These are phyloP conservation scores for Naganishia onofrii DNA, from an alignment of 768 basidiomycete species.

Conservation along the genomic window DNA sequence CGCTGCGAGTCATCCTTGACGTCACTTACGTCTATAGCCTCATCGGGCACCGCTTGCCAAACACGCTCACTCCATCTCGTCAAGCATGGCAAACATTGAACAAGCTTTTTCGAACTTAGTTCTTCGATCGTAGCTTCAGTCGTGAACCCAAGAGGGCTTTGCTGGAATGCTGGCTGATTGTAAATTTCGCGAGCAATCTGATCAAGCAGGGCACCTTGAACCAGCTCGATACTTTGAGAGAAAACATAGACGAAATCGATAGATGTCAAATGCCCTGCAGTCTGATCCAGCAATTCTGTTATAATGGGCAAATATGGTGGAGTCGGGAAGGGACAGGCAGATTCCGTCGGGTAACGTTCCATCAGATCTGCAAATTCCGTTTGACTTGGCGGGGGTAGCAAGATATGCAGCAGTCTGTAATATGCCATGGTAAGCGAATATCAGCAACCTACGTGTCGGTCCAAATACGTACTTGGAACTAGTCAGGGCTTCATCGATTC, in stretches of 20 bases:
- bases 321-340: conserved; percentile 44
- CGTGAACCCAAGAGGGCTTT: conserved; percentile 48
- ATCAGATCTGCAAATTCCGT: conserved; percentile 69
- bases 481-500: conserved; percentile 8
- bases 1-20: neutral
- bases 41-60: conserved; percentile 46
- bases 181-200: conserved; percentile 67
- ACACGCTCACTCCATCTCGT: conserved; percentile 65
- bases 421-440: neutral
- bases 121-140: conserved; percentile 22
- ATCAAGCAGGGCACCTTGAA: conserved; percentile 64
- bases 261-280: conserved; percentile 62
- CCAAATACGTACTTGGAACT: neutral
- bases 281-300: conserved; percentile 66
- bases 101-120: conserved; percentile 60
- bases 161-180: conserved; percentile 47
- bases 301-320: conserved; percentile 59
- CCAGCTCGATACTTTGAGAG: conserved; percentile 68
- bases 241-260: conserved; percentile 70
- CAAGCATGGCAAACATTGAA: conserved; percentile 74
- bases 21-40: conserved; percentile 45
- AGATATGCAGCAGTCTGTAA: conserved; percentile 66
- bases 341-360: conserved; percentile 60
- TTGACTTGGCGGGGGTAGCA: conserved; percentile 68
- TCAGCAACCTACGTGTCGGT: neutral